Evolutionary conservation across 306 rosid genomes (phyloP), one percentile per base, ranked within the genome.

Genomic region (Arachis stenosperma): DNA sequence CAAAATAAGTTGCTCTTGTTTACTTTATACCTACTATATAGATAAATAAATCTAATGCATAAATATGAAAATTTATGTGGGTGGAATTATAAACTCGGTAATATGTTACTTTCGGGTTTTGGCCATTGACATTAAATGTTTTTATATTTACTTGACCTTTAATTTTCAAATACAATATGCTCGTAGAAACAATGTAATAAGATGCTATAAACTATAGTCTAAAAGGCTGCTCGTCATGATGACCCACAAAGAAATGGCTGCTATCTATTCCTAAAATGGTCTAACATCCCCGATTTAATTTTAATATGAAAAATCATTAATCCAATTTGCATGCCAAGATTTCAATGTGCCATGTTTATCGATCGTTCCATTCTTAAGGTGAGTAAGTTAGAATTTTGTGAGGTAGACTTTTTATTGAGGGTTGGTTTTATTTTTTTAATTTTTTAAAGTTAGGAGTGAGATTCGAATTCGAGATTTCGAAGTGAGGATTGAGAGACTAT

Each of bases 211-310:
- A 33, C 37, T n/a, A 30, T 46, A 71, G 33, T 29, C 33, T n/a
- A 59, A 58, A n/a, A 47, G 76, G 14, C 56, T 47, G 42, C 53
- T 40, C 50, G 37, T 33, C 37, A 33, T 33, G 37, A 33, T 41
- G 3, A 59, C 55, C 55, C 55, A 50, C 8, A 0, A 5, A 41
- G 33, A 47, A 50, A 10, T 9, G 29, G 10, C 13, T 17, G 48
- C 17, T 30, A 33, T 2, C 60, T 8, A 60, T 37, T 37, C 61
- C 37, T 37, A 61, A 73, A 61, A 22, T 73, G 42, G 54, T 74
- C 71, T 33, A 63, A 62, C 12, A 27, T 40, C 11, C 29, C 10
- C 4, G 33, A 42, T 17, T 12, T 11, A 47, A 27, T 17, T 33
- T 33, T 33, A 33, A 33, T 33, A 33, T 33, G 37, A 29, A 7